Evolutionary conservation across 2,329 filamentous ascomycete genomes (phyloP), one percentile per base, ranked within the genome.

Genomic region (Graphilbum sp.): DNA sequence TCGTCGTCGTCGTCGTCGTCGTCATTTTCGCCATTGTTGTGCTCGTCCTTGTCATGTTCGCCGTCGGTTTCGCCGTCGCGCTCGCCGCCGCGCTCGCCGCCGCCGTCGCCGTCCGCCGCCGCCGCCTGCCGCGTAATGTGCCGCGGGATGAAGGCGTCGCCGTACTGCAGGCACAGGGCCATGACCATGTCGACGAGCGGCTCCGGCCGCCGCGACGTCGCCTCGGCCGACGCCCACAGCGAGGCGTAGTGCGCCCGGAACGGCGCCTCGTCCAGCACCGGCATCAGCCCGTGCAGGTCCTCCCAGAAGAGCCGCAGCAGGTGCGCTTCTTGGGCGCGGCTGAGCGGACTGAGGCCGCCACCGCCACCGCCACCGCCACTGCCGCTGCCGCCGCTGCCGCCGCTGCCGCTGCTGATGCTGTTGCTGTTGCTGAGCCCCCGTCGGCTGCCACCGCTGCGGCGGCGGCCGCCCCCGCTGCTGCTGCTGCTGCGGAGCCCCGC

Each of bases 161-260:
- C 59, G 29, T 62, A 61, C 48, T 70, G 66, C 54, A 71, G 62
- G 43, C 62, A 65, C 13, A 70, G 41, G 0, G 67, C 67, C 8
- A 71, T 47, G 27, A 69, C 50, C 17, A 69, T 67, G 41, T 71
- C 67, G 1, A 66, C 61, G 0, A 71, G 53, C 4, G 66, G 56
- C 2, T 64, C 70, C 38, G 57, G 58, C 5, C 66, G 57, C 9
- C 39, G 41, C 9, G 41, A 13, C 3, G 27, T 39, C 11, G 46
- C 41, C 9, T n/a, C 15, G 27, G 27, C 36, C 1, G 45, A 42
- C 41, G 40, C 48, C 57, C 60, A 64, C 7, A 66, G 49, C 1
- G 60, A 62, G 5, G 39, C 44, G 39, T 63, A 59, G 40, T 61
- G 50, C 18, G 51, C 46, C 20, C 49, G 52, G 41, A 64, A 63